These are phyloP conservation scores for Hypomontagnella monticulosa DNA, from an alignment of 495 filamentous ascomycete species.

Conservation along the genomic window DNA sequence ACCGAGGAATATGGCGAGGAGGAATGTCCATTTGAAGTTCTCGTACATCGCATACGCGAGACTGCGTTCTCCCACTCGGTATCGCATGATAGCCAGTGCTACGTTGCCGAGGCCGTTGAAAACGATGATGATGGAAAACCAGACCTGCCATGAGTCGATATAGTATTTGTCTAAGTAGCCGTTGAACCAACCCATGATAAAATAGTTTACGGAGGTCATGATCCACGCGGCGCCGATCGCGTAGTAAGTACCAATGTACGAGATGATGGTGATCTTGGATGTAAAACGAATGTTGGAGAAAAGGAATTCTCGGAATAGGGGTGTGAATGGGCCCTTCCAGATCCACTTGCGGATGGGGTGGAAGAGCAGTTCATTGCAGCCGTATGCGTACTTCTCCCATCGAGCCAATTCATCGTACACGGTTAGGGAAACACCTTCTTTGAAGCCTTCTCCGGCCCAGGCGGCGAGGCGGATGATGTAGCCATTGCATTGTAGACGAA, in stretches of 20 bases:
- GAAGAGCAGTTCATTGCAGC: constrained; percentile 86
- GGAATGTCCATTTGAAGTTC: constrained; percentile 77
- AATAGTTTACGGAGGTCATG: constrained; percentile 80
- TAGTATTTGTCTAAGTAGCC: constrained; percentile 80
- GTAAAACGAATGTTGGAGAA: constrained; percentile 78
- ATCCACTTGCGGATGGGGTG: constrained; percentile 73
- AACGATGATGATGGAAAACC: constrained; percentile 76
- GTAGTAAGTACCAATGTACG: constrained; percentile 90
- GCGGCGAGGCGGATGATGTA: constrained; percentile 79
- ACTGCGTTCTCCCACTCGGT: constrained; percentile 68
- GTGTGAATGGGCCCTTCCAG: constrained; percentile 75
- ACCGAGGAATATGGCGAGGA: constrained; percentile 75
- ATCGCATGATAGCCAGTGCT: constrained; percentile 71
- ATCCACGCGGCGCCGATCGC: constrained; percentile 83
- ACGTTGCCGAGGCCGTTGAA: constrained; percentile 76
- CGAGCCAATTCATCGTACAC: constrained; percentile 85
- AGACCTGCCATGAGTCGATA: constrained; percentile 78
- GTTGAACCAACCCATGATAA: constrained; percentile 79
- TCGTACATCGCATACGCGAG: constrained; percentile 67
- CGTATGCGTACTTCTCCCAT: constrained; percentile 90
- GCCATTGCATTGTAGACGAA: constrained; percentile 75
- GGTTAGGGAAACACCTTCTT: constrained; percentile 84
- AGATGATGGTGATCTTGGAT: constrained; percentile 81
- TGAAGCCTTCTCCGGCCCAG: constrained; percentile 80
- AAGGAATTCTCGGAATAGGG: constrained; percentile 76